Conservation (phyloP, 2,329 filamentous ascomycete genomes). For the Pseudophaeomoniella oleicola region DNA sequence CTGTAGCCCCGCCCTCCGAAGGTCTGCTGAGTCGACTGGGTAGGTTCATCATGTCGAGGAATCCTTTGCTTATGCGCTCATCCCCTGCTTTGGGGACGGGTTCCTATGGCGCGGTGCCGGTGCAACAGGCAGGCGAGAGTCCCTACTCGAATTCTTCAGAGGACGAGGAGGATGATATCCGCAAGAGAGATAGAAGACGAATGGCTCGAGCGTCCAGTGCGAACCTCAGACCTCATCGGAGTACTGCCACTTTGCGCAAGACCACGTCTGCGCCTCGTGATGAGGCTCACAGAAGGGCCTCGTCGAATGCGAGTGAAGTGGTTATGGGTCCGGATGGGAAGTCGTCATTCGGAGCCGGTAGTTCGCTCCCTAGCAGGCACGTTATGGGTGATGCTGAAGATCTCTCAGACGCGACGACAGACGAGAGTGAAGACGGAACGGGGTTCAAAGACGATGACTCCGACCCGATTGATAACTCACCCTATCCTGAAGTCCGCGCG, state of each 20-base stretch:
- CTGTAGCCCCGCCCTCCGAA: background rate
- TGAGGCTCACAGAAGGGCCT: constrained; percentile 12
- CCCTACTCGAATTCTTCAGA: constrained; percentile 13
- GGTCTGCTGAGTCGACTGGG: constrained; percentile 8
- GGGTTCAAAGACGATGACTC: constrained; percentile 19
- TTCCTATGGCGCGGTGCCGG: constrained; percentile 44
- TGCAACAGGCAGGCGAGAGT: constrained; percentile 1
- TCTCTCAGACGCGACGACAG: constrained; percentile 9
- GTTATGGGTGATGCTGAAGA: constrained; percentile 12
- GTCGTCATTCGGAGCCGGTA: constrained; percentile 16
- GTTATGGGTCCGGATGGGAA: constrained; percentile 19
- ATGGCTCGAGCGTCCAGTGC: background rate
- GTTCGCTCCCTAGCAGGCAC: constrained; percentile 14
- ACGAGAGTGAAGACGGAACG: constrained; percentile 17
- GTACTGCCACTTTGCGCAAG: background rate
- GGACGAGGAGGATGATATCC: constrained; percentile 10
- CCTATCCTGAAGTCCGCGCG: constrained; percentile 63
- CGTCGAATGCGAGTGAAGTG: constrained; percentile 16
- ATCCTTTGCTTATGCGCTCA: constrained; percentile 44
- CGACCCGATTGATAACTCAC: constrained; percentile 20
- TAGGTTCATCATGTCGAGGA: constrained; percentile 28
- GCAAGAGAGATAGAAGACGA: constrained; percentile 1
- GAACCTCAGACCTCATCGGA: background rate
- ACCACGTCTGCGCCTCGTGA: constrained; percentile 1
- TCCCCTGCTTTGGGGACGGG: constrained; percentile 46